Conservation (phyloP, 2,329 filamentous ascomycete genomes). For the Claviceps paspali region DNA sequence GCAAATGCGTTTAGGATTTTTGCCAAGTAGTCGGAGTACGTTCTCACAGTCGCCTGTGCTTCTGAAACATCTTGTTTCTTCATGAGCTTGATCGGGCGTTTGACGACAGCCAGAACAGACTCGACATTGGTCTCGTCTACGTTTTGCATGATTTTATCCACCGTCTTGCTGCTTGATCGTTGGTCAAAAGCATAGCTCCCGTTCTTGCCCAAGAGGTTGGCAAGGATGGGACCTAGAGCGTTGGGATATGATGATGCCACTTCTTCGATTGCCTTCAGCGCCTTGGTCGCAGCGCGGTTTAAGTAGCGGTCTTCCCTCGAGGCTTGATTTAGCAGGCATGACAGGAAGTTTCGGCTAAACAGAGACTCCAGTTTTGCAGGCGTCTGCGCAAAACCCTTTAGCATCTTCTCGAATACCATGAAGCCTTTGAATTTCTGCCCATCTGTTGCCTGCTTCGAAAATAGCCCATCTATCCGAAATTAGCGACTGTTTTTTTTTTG, state of each 20-base stretch:
- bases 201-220: conserved; percentile 51
- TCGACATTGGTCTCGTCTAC: conserved; percentile 42
- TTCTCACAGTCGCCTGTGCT: conserved; percentile 24
- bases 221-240: conserved; percentile 45
- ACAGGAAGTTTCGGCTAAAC: conserved; percentile 73
- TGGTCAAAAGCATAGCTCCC: conserved; percentile 73
- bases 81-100: conserved; percentile 23
- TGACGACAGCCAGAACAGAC: conserved; percentile 31
- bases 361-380: conserved; percentile 36
- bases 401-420: conserved; percentile 65
- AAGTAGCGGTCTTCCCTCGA: conserved; percentile 64
- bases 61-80: conserved; percentile 13
- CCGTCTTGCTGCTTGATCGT: conserved; percentile 68
- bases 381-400: conserved; percentile 37
- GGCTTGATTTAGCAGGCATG: conserved; percentile 70
- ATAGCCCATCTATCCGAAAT: conserved; percentile 52
- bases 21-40: conserved; percentile 39
- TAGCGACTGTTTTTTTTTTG: conserved; percentile 8
- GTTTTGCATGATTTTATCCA: conserved; percentile 56
- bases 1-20: conserved; percentile 29
- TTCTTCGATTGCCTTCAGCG: conserved; percentile 54
- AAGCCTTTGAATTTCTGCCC: conserved; percentile 90
- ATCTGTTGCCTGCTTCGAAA: conserved; percentile 65
- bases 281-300: conserved; percentile 62
- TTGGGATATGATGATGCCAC: conserved; percentile 46